A percentile compares a stretch with the other conserved stretches of the same genome.
These are phyloP conservation scores for Lactarius sanguifluus DNA, from an alignment of 768 basidiomycete genomes.

Conservation along the genomic window DNA sequence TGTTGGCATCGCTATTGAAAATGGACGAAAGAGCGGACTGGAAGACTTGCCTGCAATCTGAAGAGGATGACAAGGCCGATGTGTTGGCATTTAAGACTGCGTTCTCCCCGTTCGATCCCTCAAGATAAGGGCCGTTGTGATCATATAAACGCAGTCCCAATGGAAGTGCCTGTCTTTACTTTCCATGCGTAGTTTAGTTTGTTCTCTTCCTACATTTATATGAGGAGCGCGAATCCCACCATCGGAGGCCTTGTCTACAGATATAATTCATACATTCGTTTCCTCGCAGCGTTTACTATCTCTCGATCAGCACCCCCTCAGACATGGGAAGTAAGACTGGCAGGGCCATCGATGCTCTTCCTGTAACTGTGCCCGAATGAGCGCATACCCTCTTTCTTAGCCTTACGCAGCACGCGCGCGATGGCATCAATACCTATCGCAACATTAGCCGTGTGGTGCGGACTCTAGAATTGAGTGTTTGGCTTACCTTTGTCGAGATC, in stretches of 20 bases:
- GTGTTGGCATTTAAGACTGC: constrained; percentile 80
- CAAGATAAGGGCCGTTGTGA: constrained; percentile 28
- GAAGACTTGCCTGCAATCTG: constrained; percentile 81
- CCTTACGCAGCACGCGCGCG: constrained; percentile 69
- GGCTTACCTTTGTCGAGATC: constrained; percentile 70
- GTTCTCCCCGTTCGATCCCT: constrained; percentile 72
- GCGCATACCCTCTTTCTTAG: constrained; percentile 56
- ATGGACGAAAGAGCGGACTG: constrained; percentile 84
- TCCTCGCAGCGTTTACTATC: neutral
- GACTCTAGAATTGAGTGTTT: neutral
- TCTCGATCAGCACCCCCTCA: neutral
- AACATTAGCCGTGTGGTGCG: neutral
- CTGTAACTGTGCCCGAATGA: constrained; percentile 72
- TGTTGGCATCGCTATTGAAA: constrained; percentile 72
- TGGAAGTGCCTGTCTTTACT: neutral
- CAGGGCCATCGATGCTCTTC: constrained; percentile 47
- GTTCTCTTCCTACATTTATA: neutral
- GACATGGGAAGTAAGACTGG: constrained; percentile 4
- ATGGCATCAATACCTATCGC: constrained; percentile 82
- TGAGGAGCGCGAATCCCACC: neutral
- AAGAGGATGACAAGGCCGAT: constrained; percentile 85
- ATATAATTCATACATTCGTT: neutral
- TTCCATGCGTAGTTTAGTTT: neutral
- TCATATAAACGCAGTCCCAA: neutral
- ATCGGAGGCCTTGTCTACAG: too few relatives aligned